phyloP scores from a whole-genome alignment of 176 grass and related monocot species.

The Aegilops tauschii region DNA sequence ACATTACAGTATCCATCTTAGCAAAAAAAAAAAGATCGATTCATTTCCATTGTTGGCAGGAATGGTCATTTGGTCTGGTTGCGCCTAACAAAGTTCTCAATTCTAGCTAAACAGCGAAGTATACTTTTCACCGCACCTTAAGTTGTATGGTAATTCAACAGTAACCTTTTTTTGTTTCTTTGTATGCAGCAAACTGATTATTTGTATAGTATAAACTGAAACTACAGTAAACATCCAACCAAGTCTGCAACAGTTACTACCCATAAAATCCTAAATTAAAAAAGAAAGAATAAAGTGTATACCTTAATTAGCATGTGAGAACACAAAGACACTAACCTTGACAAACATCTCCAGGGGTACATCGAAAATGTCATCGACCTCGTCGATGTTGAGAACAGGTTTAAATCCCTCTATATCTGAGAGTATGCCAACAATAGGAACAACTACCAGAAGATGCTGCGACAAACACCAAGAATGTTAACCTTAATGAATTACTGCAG shows the following conservation, averaged over 20 bases:
- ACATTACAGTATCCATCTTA: neutral
- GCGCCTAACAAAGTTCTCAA: neutral
- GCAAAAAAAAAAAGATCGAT: neutral
- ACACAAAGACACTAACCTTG: conserved; percentile 43
- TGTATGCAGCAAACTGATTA: neutral
- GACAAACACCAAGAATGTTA: conserved; percentile 22
- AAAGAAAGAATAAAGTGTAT: neutral
- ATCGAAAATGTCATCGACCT: conserved; percentile 61
- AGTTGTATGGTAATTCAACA: neutral
- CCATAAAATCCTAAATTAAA: neutral
- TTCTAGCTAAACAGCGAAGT: neutral
- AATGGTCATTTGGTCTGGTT: neutral
- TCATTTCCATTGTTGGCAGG: neutral
- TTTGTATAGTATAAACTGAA: neutral
- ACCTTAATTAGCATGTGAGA: neutral
- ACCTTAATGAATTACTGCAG: neutral
- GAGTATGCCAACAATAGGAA: conserved; percentile 62
- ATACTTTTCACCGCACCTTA: neutral
- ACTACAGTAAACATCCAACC: neutral
- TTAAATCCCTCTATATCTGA: conserved; percentile 51
- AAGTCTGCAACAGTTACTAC: neutral
- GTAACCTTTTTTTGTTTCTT: neutral
- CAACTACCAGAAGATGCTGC: conserved; percentile 78
- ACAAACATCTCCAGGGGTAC: conserved; percentile 80
- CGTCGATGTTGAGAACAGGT: conserved; percentile 44